A percentile compares a stretch with the other conserved stretches of the same genome.
These are phyloP conservation scores for Sparassis latifolia DNA, from an alignment of 1,284 basidiomycete genomes.

Conservation along the genomic window DNA sequence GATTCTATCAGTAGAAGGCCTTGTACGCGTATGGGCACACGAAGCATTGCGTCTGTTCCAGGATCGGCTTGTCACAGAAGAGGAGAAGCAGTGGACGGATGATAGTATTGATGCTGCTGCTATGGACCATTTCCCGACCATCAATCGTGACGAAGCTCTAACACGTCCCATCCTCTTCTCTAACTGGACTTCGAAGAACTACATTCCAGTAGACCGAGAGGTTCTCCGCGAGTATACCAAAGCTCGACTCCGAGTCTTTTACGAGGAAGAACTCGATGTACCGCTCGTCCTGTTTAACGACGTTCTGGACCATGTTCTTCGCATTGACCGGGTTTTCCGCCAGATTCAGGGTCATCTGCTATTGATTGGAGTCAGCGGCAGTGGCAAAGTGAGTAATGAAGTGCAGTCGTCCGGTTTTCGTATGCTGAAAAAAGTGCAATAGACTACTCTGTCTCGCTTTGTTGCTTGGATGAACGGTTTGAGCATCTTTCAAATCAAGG, in stretches of 20 bases:
- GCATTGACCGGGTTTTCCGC: slow-evolving; percentile 98
- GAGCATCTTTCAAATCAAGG: slow-evolving; percentile 98
- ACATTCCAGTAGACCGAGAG: slow-evolving; percentile 92
- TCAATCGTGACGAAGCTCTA: slow-evolving; percentile 81
- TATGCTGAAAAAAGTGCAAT: slow-evolving; percentile 1
- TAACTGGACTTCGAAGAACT: slow-evolving; percentile 99
- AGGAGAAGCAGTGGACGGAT: slow-evolving; percentile 94
- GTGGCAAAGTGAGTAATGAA: slow-evolving; percentile 75
- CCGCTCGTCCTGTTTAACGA: slow-evolving; percentile 99
- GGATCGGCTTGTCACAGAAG: slow-evolving; percentile 90
- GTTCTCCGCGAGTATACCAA: slow-evolving; percentile 94
- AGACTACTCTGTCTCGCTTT: slow-evolving; percentile 97
- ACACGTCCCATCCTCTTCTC: slow-evolving; percentile 92
- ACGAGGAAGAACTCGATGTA: slow-evolving; percentile 97
- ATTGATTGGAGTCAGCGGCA: slow-evolving; percentile 95
- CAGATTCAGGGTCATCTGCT: slow-evolving; percentile 96
- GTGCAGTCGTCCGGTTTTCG: neutral
- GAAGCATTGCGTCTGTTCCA: slow-evolving; percentile 97
- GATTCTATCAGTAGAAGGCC: slow-evolving; percentile 84
- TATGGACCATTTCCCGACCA: slow-evolving; percentile 86
- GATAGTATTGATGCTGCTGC: slow-evolving; percentile 86
- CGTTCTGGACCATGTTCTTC: slow-evolving; percentile 93
- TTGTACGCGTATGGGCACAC: slow-evolving; percentile 97
- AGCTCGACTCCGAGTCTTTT: slow-evolving; percentile 90
- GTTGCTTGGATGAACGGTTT: slow-evolving; percentile 99